Base-by-base conservation (phyloP, 352 stramenopile species). In the Aphanomyces astaci region DNA sequence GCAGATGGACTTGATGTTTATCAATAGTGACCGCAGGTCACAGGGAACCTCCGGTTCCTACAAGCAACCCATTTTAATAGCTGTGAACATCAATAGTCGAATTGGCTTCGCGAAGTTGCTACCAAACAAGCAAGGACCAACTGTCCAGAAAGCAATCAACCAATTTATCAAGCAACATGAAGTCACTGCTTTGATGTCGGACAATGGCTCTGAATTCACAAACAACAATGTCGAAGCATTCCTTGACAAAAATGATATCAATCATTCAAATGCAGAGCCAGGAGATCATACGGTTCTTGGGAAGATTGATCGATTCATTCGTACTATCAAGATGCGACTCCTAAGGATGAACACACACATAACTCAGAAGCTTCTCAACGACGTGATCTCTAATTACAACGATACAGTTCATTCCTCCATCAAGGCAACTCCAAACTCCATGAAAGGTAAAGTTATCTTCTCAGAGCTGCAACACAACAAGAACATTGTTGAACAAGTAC, bases 221-320 rank as follows among this genome's bases (percentile, higher is more conserved):
- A 80, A 79, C 28, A 54, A 68, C 1, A 19, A 56, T n/a, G 55
- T 69, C 55, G 68, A 76, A 60, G 33, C 45, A 25, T 77, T 68
- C 27, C 71, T 80, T 4, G 71, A 76, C 63, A 19, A 19, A 1
- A 72, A 78, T 11, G 72, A 67, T 13, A 82, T 80, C 55, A 64
- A 75, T 15, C 73, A 79, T 51, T 78, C 67, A 63, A 80, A 79
- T 27, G 79, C 77, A 36, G 77, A 79, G 27, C 51, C 60, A 2
- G 75, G 72, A 40, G 73, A 84, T 67, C 72, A 81, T 45, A 43
- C 43, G 7, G 76, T 72, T 1, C 74, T 81, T 66, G 77, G 75
- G 28, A 81, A 81, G 56, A 80, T 81, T 30, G 75, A 78, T 62
- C 32, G 73, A 54, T 82, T 82, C 64, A 82, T 77, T 70, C 27